These are phyloP conservation scores for Miscanthus lutarioriparius DNA, from an alignment of 176 grass and related monocot genomes.

Conservation along the genomic window DNA sequence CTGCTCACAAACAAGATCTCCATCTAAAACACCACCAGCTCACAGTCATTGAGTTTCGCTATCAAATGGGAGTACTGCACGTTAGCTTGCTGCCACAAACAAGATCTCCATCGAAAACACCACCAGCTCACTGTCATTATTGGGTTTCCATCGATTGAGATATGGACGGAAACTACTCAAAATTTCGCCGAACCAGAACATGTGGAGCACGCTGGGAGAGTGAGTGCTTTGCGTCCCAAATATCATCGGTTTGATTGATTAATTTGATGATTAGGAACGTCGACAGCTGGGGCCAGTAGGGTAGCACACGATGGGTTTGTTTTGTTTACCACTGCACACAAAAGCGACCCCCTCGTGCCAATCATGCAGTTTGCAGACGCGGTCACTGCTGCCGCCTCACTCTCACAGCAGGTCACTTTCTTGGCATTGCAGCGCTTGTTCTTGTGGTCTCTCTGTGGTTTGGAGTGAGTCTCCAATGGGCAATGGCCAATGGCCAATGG, in stretches of 20 bases:
- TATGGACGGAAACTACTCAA: neutral
- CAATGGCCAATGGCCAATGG: neutral
- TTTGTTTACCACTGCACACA: slow-evolving; percentile 23
- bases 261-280: slow-evolving; percentile 7
- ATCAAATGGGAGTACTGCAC: slow-evolving; percentile 13
- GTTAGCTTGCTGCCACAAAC: neutral
- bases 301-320: neutral
- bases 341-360: slow-evolving; percentile 28
- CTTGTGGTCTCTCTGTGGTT: neutral
- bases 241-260: slow-evolving; percentile 2
- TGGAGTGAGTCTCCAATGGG: neutral
- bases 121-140: neutral
- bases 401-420: slow-evolving; percentile 25
- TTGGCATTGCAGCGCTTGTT: neutral
- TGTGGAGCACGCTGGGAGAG: slow-evolving; percentile 18
- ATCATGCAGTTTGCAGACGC: slow-evolving; percentile 36
- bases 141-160: neutral
- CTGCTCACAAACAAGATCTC: too few species aligned
- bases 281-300: neutral
- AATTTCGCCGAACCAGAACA: neutral
- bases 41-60: neutral
- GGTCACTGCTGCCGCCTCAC: neutral
- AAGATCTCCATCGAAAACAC: neutral
- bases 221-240: neutral
- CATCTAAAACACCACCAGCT: too few species aligned